Base-by-base conservation (phyloP, 192 early-diverging fungal species). In the Dimargaris verticillata region DNA sequence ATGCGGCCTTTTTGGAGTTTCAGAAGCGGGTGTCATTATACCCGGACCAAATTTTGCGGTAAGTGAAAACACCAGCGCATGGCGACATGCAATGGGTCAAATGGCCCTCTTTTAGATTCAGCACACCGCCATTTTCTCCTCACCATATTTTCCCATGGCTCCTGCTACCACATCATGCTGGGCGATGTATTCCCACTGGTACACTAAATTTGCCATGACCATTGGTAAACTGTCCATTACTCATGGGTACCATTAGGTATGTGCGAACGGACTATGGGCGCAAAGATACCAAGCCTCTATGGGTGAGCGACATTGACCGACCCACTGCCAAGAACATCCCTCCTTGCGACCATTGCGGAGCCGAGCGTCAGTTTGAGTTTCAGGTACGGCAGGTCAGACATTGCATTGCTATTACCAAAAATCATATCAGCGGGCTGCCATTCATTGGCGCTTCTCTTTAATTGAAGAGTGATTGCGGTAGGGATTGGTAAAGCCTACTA, bases 1-100 rank as follows among this genome's bases (percentile, higher is more conserved):
- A 55, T 55, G 18, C 17, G n/a, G 26, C 53, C 11, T 55, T 55
- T 38, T 38, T 55, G 53, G 53, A 55, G 33, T 55, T 55, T 28
- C 53, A 55, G 33, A 26, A 55, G 18, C 53, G 53, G 28, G 29
- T n/a, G 29, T 18, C 25, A 1, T n/a, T 18, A 10, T 29, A 55
- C 26, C 53, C 53, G 24, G 17, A 26, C 11, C 53, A 55, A 38
- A 28, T 55, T 18, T 6, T 55, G 28, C 53, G 53, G 6, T 55
- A 38, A 5, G 33, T 38, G 33, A 7, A 38, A 38, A 38, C 33
- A 38, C 33, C 33, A 38, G 33, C 33, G 33, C 33, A 5, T 38
- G 33, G 33, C 33, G 33, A 5, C 3, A 38, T 38, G 33, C 33
- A 38, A 7, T 7, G 33, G 33, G 33, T 38, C 33, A 38, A 7